phyloP scores from a whole-genome alignment of 139 green algal genomes.

The Zygnema circumcarinatum region DNA sequence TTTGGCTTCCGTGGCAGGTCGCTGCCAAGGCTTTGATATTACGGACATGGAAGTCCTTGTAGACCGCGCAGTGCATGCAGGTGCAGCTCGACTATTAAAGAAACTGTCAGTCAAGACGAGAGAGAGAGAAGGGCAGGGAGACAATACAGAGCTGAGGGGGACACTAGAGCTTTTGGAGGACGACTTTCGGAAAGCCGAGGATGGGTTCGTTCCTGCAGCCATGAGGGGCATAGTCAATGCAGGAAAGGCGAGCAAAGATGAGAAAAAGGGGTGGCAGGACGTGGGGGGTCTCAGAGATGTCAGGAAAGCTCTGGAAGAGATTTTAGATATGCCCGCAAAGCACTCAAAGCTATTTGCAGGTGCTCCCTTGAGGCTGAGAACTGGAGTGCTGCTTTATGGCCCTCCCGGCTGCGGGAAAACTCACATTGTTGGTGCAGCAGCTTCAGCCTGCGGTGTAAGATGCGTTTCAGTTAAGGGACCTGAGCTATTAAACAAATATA shows the following conservation, averaged over 20 bases:
- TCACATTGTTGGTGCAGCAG: conserved; percentile 82
- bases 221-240: conserved; percentile 34
- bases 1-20: not conserved
- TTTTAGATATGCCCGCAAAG: conserved; percentile 80
- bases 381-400: conserved; percentile 95
- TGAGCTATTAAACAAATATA: conserved; percentile 99
- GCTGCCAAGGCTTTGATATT: conserved; percentile 46
- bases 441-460: conserved; percentile 76
- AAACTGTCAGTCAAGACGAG: not conserved
- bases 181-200: conserved; percentile 37
- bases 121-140: not conserved
- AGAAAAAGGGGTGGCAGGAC: conserved; percentile 28
- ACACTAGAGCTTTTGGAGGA: not conserved
- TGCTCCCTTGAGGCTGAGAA: conserved; percentile 86
- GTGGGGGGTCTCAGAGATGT: conserved; percentile 86
- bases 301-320: conserved; percentile 78
- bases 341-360: conserved; percentile 68
- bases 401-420: conserved; percentile 96
- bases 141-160: not conserved
- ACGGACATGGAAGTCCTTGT: conserved; percentile 51
- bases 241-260: not conserved
- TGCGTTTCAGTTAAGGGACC: conserved; percentile 86
- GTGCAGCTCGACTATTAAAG: not conserved
- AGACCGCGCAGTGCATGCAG: conserved; percentile 36
- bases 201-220: conserved; percentile 53